Evolutionary conservation across 78 protist species (phyloP), one percentile per base, ranked within the genome.

Genomic region (Fonticula alba): DNA sequence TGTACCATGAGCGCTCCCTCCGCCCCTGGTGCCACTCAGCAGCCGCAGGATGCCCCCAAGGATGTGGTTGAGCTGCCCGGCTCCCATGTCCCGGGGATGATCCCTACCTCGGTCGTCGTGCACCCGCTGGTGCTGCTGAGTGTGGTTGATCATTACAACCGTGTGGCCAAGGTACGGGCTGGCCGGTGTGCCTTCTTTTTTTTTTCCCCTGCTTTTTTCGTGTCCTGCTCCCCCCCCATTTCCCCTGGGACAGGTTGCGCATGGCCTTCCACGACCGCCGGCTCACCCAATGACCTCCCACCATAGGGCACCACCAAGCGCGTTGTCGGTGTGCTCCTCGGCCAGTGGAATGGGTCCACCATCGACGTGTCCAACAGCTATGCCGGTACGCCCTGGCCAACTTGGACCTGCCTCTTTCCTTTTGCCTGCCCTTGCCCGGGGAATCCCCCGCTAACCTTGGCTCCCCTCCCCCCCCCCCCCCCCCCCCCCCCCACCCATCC

Each of bases 101-200:
- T n/a, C n/a, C n/a, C n/a, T 52, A 52, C 57, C 37, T 37, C 36
- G n/a, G 82, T 71, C 31, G 49, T 73, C 5, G 91, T 94, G 35
- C 97, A 94, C 61, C 94, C 96, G 55, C 69, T 91, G 46, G 96
- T 92, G 41, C 75, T 94, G 54, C 79, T 94, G 38, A 51, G 76
- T 36, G 91, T 79, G 0, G 95, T 90, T 3, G 99, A 91, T 54
- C 97, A 91, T 71, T 91, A 80, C 71, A 81, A 73, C 60, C 74
- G 89, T 14, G 75, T 78, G 3, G 62, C 63, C 49, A 33, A 27
- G 40, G 69, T 27, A 11, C 66, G 29, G 62, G 66, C 15, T 69
- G 70, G 67, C 76, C 95, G 15, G 95, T n/a, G n/a, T n/a, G n/a
- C n/a, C n/a, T n/a, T n/a, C n/a, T n/a, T n/a, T n/a, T n/a, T n/a